Percentiles rank a stretch among this genome's conserved stretches.
Conservation (phyloP, 805 yeast species). For the Candida ovalis region DNA sequence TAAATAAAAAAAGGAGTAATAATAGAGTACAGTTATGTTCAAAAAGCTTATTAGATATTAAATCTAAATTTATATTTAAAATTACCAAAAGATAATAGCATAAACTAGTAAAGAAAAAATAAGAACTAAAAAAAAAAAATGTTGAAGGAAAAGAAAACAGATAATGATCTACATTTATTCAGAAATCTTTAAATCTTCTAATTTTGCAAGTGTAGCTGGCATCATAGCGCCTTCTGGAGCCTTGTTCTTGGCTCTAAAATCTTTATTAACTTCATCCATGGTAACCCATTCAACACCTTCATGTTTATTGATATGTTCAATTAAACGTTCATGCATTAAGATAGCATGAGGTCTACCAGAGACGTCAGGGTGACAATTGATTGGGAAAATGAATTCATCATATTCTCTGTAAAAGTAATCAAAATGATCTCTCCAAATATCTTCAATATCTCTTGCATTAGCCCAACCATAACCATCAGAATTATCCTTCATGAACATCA, state of each 20-base stretch:
- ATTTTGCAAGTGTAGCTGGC: not conserved
- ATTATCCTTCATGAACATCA: constrained; percentile 34
- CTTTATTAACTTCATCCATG: constrained; percentile 34
- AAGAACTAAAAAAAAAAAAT: not conserved
- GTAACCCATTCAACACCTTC: constrained; percentile 39
- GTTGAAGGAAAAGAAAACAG: not conserved
- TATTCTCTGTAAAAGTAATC: constrained; percentile 36
- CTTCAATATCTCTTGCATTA: constrained; percentile 35
- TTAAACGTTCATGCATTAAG: constrained; percentile 35
- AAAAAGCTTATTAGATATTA: no score
- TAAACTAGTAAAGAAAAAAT: not conserved
- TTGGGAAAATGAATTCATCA: constrained; percentile 36
- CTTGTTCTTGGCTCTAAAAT: constrained; percentile 26
- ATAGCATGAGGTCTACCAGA: constrained; percentile 35
- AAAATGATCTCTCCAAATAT: constrained; percentile 37
- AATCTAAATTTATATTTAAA: no score
- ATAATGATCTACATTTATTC: not conserved
- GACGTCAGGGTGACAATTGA: constrained; percentile 37
- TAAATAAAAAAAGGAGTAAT: no score
- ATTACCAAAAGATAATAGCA: no score
- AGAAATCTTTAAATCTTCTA: no score
- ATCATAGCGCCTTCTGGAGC: not conserved
- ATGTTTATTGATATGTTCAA: constrained; percentile 34
- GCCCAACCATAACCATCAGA: constrained; percentile 34
- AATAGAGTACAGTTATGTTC: no score